Evolutionary conservation across 805 yeast genomes (phyloP), one percentile per base, ranked within the genome.

Genomic region (Starmera amethionina): DNA sequence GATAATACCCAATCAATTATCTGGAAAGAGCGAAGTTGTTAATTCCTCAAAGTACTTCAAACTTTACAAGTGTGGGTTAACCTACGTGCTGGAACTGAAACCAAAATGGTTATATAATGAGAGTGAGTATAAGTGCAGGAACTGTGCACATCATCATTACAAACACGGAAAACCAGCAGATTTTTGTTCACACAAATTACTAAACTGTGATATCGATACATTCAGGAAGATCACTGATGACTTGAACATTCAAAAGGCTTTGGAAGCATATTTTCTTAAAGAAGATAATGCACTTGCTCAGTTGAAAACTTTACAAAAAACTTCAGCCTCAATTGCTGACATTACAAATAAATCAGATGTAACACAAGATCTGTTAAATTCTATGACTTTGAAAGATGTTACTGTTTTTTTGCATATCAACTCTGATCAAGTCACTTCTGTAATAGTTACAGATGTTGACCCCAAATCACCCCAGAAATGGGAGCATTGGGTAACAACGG

Each of bases 91-190:
- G 12, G 80, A 77, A 46, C 62, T 77, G 47, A 77, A 77, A 51
- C 84, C 84, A 1, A 77, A 77, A 54, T 77, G 83, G 83, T 60
- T 78, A 14, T 50, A 59, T 29, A 72, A 65, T 4, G 45, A 10
- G 2, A 42, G 42, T 4, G 7, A 16, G 0, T 1, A 55, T 36
- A 63, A 67, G 22, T 77, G 84, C 48, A 58, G 84, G 7, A 77
- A 80, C 4, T 77, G 84, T 49, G 79, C 79, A 42, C 58, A 75
- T 33, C 63, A 66, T 42, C 60, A 55, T 29, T 44, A 56, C 36
- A 62, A 67, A 29, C 56, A 56, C 31, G 51, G 55, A 12, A 38
- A 47, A 6, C 49, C 64, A 8, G 64, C 67, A 1, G 25, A 8
- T 1, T 71, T 70, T 49, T 76, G 82, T 48, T 72, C 77, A 1